Conservation (phyloP, 805 yeast species). For the Jamesozyma hellenica region DNA sequence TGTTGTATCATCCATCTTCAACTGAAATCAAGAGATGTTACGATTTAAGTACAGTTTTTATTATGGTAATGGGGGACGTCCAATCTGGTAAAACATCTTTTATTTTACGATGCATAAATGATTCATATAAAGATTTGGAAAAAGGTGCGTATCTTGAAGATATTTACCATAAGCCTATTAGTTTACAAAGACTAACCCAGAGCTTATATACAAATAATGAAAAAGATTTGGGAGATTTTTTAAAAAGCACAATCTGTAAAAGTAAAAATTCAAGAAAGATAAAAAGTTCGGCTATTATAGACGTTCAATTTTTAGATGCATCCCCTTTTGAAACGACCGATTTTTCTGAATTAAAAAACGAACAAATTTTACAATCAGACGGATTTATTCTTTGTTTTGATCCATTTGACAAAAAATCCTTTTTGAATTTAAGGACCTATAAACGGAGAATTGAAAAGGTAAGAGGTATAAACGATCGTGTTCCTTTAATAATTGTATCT, state of each 20-base stretch:
- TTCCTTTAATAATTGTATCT: slow-evolving; percentile 17
- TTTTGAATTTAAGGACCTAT: slow-evolving; percentile 13
- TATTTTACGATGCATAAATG: slow-evolving; percentile 16
- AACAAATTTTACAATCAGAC: slow-evolving; percentile 25
- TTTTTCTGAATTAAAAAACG: slow-evolving; percentile 14
- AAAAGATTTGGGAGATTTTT: neutral
- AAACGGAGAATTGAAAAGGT: slow-evolving; percentile 15
- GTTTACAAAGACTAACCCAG: neutral
- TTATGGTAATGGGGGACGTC: slow-evolving; percentile 21
- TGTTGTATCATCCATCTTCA: slow-evolving; percentile 6
- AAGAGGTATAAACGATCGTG: slow-evolving; percentile 10
- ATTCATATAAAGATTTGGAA: slow-evolving; percentile 5
- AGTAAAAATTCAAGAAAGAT: neutral
- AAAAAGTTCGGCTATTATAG: slow-evolving; percentile 5
- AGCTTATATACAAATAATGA: neutral
- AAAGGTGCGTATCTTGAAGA: slow-evolving; percentile 9
- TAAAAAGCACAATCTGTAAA: neutral
- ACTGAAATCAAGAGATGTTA: slow-evolving; percentile 12
- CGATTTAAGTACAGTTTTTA: slow-evolving; percentile 13
- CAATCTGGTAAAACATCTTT: slow-evolving; percentile 21
- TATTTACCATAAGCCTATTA: slow-evolving; percentile 11
- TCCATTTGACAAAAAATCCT: slow-evolving; percentile 13
- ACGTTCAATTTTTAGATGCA: slow-evolving; percentile 20
- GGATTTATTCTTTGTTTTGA: slow-evolving; percentile 24
- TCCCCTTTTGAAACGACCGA: slow-evolving; percentile 15